Percentiles rank a stretch among this genome's conserved stretches.
Evolutionary conservation across 345 rosid species (phyloP).

Genomic region (Eucalyptus grandis): DNA sequence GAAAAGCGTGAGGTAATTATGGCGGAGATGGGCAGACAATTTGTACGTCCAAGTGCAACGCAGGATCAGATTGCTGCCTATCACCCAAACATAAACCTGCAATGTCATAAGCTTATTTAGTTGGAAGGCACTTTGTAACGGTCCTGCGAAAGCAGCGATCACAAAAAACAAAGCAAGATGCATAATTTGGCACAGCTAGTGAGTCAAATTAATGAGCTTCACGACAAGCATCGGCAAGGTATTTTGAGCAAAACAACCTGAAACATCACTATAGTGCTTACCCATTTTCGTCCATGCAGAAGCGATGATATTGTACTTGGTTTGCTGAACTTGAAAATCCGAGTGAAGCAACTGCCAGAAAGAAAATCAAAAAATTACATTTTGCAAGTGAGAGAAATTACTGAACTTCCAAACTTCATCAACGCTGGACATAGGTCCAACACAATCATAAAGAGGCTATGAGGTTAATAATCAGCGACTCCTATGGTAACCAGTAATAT

Average conservation of each 20-base stretch:
- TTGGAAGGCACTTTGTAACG: not conserved
- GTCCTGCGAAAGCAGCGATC: not conserved
- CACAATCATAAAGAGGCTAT: not conserved
- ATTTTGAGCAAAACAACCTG: not conserved
- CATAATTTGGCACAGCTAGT: not conserved
- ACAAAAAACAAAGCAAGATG: not conserved
- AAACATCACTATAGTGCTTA: constrained; percentile 12
- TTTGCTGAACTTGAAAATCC: constrained; percentile 70
- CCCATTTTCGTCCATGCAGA: constrained; percentile 75
- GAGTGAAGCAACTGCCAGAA: constrained; percentile 59
- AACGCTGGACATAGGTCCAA: not conserved
- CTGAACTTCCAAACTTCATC: not conserved
- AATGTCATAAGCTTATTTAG: not conserved
- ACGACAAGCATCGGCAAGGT: not conserved
- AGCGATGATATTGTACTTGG: constrained; percentile 44
- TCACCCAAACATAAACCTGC: constrained; percentile 90
- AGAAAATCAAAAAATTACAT: not conserved
- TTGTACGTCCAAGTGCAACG: constrained; percentile 98
- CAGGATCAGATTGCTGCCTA: constrained; percentile 78
- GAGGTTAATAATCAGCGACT: not conserved
- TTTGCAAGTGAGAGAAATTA: not conserved
- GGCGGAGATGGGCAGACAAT: constrained; percentile 91
- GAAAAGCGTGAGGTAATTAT: constrained; percentile 78
- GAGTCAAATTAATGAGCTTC: not conserved
- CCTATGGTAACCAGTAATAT: not conserved